These are phyloP conservation scores for Rhodamnia argentea DNA, from an alignment of 345 rosid genomes.

Conservation along the genomic window DNA sequence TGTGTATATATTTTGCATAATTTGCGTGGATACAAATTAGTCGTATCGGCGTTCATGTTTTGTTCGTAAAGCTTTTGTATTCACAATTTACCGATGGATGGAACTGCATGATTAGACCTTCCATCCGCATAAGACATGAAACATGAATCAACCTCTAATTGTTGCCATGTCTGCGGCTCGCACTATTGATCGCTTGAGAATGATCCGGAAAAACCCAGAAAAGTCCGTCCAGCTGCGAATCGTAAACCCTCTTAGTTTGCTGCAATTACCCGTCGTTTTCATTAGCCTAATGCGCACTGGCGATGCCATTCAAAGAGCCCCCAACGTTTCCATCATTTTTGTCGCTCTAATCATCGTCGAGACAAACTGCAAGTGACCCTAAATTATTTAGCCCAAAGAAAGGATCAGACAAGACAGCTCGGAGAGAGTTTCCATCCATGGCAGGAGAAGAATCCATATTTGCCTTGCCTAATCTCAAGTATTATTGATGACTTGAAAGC, in stretches of 20 bases:
- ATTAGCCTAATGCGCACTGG: background rate
- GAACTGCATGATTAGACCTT: background rate
- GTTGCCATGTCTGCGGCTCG: background rate
- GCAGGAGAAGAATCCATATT: background rate
- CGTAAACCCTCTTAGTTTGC: background rate
- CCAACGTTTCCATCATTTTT: background rate
- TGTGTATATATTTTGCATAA: background rate
- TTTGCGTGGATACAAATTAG: background rate
- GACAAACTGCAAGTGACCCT: background rate
- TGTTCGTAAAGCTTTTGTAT: background rate
- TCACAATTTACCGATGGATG: background rate
- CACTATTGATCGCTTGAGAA: background rate
- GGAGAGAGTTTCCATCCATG: background rate
- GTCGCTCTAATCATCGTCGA: background rate
- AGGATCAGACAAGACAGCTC: background rate
- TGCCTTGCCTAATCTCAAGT: background rate
- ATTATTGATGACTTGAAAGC: background rate
- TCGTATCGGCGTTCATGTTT: background rate
- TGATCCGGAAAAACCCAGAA: background rate
- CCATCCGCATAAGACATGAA: background rate
- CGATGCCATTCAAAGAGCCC: background rate
- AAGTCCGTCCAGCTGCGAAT: background rate
- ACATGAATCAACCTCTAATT: background rate
- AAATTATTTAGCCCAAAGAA: background rate
- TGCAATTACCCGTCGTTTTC: background rate